Percentiles rank a stretch among this genome's conserved stretches.
These are phyloP conservation scores for Cystobasidium onofrii DNA, from an alignment of 768 basidiomycete species.

Conservation along the genomic window DNA sequence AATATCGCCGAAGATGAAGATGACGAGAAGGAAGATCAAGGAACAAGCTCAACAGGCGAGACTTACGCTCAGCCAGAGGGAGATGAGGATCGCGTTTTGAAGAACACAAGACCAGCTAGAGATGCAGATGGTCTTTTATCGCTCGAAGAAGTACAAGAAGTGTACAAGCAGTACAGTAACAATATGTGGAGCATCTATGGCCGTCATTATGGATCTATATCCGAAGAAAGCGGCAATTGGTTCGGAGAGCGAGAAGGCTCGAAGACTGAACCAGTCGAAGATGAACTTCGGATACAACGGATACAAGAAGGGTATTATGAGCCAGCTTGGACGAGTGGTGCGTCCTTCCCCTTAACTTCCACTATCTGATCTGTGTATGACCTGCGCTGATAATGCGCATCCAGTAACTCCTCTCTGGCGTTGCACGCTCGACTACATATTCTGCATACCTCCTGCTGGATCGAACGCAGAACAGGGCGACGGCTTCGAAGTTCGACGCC, in stretches of 20 bases:
- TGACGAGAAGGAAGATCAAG: constrained; percentile 31
- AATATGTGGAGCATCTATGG: constrained; percentile 14
- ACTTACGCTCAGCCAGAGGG: constrained; percentile 28
- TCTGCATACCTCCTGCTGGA: constrained; percentile 20
- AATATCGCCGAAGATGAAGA: constrained; percentile 18
- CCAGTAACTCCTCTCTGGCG: constrained; percentile 32
- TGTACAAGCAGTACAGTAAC: neutral
- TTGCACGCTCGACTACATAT: constrained; percentile 35
- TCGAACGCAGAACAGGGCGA: neutral
- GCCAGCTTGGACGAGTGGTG: constrained; percentile 27
- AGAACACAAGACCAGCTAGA: constrained; percentile 25
- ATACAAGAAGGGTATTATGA: constrained; percentile 27
- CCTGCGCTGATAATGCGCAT: neutral
- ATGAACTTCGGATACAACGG: neutral
- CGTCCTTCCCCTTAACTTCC: neutral
- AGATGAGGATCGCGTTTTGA: constrained; percentile 31
- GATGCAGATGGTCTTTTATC: constrained; percentile 24
- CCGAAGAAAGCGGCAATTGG: neutral
- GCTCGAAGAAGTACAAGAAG: constrained; percentile 18
- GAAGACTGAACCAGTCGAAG: neutral
- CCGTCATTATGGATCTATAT: neutral
- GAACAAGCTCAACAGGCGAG: constrained; percentile 16
- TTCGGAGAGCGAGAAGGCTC: constrained; percentile 3
- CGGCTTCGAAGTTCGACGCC: constrained; percentile 9
- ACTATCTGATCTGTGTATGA: neutral